These are phyloP conservation scores for Moesziomyces globuligerus DNA, from an alignment of 1,284 basidiomycete species.

Conservation along the genomic window DNA sequence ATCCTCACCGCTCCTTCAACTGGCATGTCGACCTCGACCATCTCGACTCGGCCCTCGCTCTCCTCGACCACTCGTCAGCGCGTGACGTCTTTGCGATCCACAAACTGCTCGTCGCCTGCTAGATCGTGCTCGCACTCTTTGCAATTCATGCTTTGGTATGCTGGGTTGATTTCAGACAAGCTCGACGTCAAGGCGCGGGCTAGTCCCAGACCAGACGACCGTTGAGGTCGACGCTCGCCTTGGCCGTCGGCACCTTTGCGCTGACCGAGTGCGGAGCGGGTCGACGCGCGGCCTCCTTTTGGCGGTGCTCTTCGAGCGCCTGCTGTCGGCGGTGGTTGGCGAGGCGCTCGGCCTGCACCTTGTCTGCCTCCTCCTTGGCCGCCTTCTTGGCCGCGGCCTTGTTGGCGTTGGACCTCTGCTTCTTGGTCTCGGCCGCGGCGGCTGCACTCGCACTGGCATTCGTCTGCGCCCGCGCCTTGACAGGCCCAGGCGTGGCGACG, in stretches of 20 bases:
- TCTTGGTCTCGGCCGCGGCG: slow-evolving; percentile 42
- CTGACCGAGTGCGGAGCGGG: slow-evolving; percentile 19
- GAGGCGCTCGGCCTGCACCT: slow-evolving; percentile 48
- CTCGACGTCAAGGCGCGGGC: too few relatives aligned
- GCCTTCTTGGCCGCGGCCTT: slow-evolving; percentile 52
- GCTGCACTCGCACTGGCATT: not conserved
- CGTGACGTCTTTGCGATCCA: not conserved
- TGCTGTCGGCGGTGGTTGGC: slow-evolving; percentile 49
- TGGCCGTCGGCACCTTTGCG: slow-evolving; percentile 18
- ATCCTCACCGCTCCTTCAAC: not conserved
- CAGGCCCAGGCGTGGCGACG: slow-evolving; percentile 5
- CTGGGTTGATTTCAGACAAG: too few relatives aligned
- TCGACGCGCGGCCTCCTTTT: slow-evolving; percentile 21
- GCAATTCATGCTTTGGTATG: too few relatives aligned
- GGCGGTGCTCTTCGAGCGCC: slow-evolving; percentile 30
- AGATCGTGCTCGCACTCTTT: too few relatives aligned
- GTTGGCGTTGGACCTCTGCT: slow-evolving; percentile 59
- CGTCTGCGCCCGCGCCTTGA: slow-evolving; percentile 2
- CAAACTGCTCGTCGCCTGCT: not conserved
- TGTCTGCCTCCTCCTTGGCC: slow-evolving; percentile 54
- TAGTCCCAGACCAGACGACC: slow-evolving; percentile 53
- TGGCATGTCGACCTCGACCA: slow-evolving; percentile 50
- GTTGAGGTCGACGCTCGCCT: slow-evolving; percentile 45
- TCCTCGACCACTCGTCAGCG: not conserved
- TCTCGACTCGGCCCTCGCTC: slow-evolving; percentile 1